These are phyloP conservation scores for Tieghemostelium lacteum DNA, from an alignment of 78 protist species.

Conservation along the genomic window DNA sequence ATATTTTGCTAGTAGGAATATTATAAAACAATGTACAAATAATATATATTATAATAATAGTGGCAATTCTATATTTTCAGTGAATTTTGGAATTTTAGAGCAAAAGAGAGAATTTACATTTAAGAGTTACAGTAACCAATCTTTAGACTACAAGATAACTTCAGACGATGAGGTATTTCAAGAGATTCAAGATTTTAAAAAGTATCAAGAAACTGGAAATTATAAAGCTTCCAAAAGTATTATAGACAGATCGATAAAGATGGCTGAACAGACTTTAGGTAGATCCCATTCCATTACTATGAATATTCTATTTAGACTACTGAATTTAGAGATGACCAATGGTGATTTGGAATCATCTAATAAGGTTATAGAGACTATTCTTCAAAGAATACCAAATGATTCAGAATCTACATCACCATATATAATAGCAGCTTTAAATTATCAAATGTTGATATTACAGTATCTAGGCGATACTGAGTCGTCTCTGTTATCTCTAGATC, in stretches of 20 bases:
- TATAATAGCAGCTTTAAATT: constrained; percentile 41
- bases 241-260: constrained; percentile 16
- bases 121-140: too few relatives aligned
- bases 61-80: too few relatives aligned
- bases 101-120: too few relatives aligned
- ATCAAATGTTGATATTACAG: constrained; percentile 7
- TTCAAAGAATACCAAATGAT: constrained; percentile 1
- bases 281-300: constrained; percentile 32
- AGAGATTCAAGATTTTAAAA: constrained; percentile 41
- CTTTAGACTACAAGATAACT: constrained; percentile 1
- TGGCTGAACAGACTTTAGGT: constrained; percentile 41
- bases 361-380: not conserved
- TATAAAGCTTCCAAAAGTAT: constrained; percentile 26
- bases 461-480: constrained; percentile 39
- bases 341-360: constrained; percentile 39
- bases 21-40: too few relatives aligned
- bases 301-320: constrained; percentile 53
- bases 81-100: too few relatives aligned
- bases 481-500: not conserved
- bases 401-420: not conserved
- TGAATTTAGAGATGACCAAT: constrained; percentile 37
- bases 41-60: too few relatives aligned
- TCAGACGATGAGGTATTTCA: constrained; percentile 24
- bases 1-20: too few relatives aligned
- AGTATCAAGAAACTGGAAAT: constrained; percentile 30